A percentile compares a stretch with the other conserved stretches of the same genome.
These are phyloP conservation scores for Canavalia gladiata DNA, from an alignment of 306 rosid species.

Conservation along the genomic window DNA sequence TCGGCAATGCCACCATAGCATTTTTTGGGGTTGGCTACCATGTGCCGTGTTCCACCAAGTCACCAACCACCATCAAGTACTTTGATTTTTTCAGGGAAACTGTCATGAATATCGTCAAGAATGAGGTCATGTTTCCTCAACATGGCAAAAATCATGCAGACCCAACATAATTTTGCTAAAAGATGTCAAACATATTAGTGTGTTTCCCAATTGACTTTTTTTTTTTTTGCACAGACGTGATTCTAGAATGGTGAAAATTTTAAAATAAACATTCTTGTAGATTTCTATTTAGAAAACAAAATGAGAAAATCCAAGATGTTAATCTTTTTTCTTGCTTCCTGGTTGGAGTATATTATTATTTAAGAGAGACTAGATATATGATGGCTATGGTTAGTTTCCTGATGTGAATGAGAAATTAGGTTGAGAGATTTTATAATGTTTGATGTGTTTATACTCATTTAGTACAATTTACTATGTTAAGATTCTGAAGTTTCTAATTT, in stretches of 20 bases:
- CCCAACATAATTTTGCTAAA: neutral
- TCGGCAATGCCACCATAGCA: neutral
- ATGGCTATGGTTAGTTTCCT: neutral
- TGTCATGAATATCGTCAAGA: neutral
- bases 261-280: neutral
- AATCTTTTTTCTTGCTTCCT: neutral
- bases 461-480: neutral
- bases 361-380: neutral
- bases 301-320: neutral
- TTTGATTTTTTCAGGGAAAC: neutral
- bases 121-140: neutral
- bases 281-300: conserved; percentile 6
- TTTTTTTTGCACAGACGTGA: neutral
- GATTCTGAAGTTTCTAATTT: conserved; percentile 27
- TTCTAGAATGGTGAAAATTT: neutral
- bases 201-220: neutral
- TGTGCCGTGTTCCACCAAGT: neutral
- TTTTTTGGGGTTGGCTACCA: neutral
- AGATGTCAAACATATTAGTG: neutral
- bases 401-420: conserved; percentile 2
- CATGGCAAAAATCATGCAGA: neutral
- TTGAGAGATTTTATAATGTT: conserved; percentile 23
- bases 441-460: neutral
- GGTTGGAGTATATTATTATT: neutral
- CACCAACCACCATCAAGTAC: neutral